Conservation (phyloP, 306 rosid genomes). For the Leucaena leucocephala region DNA sequence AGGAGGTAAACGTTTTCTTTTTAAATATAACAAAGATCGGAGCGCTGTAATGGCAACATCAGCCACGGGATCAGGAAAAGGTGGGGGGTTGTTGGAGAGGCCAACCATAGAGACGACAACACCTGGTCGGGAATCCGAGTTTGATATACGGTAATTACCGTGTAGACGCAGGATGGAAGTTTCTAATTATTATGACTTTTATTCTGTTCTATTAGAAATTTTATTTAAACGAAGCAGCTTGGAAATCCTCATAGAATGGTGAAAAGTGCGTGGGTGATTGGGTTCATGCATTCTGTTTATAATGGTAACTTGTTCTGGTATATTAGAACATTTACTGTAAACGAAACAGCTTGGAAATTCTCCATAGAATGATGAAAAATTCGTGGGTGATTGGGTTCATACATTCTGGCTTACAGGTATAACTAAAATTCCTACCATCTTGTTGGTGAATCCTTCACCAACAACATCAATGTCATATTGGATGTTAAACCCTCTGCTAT, state of each 20-base stretch:
- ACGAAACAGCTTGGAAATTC: slow-evolving; percentile 16
- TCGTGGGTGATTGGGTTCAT: neutral
- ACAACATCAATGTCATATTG: neutral
- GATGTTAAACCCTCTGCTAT: slow-evolving; percentile 5
- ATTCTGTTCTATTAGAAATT: neutral
- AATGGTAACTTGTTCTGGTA: neutral
- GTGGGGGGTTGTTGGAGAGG: slow-evolving; percentile 84
- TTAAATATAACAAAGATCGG: slow-evolving; percentile 53
- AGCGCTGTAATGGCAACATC: slow-evolving; percentile 52
- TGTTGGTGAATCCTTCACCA: neutral
- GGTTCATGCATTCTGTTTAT: neutral
- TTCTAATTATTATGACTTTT: neutral
- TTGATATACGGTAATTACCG: slow-evolving; percentile 58
- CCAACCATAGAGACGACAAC: slow-evolving; percentile 84
- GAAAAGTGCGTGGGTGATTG: neutral
- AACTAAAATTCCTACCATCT: neutral
- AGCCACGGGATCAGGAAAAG: slow-evolving; percentile 55
- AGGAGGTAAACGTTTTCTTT: slow-evolving; percentile 54
- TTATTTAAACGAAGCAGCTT: neutral
- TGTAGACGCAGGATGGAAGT: slow-evolving; percentile 4
- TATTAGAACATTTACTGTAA: neutral
- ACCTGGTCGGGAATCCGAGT: slow-evolving; percentile 85
- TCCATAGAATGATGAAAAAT: neutral
- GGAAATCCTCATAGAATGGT: slow-evolving; percentile 3
- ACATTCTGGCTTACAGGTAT: too few relatives aligned